Conservation (phyloP, 2,329 filamentous ascomycete genomes). For the Penicillium freii region DNA sequence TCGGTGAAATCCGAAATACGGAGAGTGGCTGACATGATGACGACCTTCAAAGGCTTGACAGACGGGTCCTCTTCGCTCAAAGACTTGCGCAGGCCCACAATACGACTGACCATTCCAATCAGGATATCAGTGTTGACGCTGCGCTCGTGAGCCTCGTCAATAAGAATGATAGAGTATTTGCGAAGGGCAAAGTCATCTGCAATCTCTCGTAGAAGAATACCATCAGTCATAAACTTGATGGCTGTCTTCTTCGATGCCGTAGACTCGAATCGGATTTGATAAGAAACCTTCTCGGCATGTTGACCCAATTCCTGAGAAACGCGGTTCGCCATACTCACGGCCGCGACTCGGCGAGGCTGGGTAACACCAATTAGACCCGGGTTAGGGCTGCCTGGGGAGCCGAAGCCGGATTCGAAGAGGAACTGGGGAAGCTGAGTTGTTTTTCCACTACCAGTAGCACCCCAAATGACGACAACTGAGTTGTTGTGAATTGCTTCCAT, state of each 20-base stretch:
- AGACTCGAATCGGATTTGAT: conserved; percentile 94
- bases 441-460: conserved; percentile 94
- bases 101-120: conserved; percentile 94
- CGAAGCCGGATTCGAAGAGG: conserved; percentile 89
- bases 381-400: conserved; percentile 71
- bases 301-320: conserved; percentile 82
- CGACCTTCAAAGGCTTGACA: conserved; percentile 77
- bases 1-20: conserved; percentile 86
- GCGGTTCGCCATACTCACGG: conserved; percentile 93
- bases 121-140: conserved; percentile 97
- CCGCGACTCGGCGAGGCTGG: conserved; percentile 89
- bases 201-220: conserved; percentile 88
- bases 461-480: conserved; percentile 85
- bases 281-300: conserved; percentile 74
- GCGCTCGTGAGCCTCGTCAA: conserved; percentile 95
- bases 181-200: conserved; percentile 81
- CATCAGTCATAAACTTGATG: conserved; percentile 99
- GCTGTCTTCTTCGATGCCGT: conserved; percentile 76
- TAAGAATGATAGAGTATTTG: conserved; percentile 90
- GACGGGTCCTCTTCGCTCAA: conserved; percentile 69
- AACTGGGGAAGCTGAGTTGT: conserved; percentile 98
- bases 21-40: conserved; percentile 97
- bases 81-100: conserved; percentile 77
- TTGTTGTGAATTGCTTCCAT: conserved; percentile 98
- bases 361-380: conserved; percentile 94